Evolutionary conservation across 768 basidiomycete species (phyloP).

Genomic region (Rhodotorula babjevae): DNA sequence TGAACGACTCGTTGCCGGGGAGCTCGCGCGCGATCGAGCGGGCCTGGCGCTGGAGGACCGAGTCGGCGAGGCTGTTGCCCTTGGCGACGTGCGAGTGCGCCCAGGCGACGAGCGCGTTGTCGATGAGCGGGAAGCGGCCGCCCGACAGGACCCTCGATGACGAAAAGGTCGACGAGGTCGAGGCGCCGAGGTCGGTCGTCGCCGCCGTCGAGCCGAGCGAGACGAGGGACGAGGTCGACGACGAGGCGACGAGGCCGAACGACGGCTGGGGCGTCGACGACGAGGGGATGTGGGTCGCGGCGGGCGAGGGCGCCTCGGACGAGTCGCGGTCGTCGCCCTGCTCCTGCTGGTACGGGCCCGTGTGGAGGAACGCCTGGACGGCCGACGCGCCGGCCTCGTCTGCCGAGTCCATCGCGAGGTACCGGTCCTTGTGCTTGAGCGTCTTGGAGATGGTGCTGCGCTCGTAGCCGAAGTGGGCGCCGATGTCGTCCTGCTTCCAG

Average conservation of each 20-base stretch:
- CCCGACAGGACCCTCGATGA: neutral
- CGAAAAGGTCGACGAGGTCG: conserved; percentile 8
- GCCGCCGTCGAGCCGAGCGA: conserved; percentile 21
- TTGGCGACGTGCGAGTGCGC: conserved; percentile 10
- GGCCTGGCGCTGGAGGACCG: conserved; percentile 62
- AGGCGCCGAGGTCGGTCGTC: neutral
- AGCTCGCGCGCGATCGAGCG: conserved; percentile 60
- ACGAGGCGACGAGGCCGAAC: neutral
- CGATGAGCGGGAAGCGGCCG: conserved; percentile 63
- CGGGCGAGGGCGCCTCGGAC: conserved; percentile 62
- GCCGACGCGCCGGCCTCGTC: conserved; percentile 46
- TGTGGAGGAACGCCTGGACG: neutral
- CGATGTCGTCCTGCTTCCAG: conserved; percentile 79
- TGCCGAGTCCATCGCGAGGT: conserved; percentile 62
- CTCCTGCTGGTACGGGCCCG: neutral
- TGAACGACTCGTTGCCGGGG: conserved; percentile 62
- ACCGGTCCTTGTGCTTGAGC: conserved; percentile 74
- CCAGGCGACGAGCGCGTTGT: conserved; percentile 47
- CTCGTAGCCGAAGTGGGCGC: conserved; percentile 67
- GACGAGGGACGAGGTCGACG: conserved; percentile 4
- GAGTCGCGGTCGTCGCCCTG: conserved; percentile 47
- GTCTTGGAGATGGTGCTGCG: conserved; percentile 93
- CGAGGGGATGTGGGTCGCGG: neutral
- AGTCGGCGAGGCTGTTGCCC: conserved; percentile 59
- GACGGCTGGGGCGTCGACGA: conserved; percentile 5